Conservation (phyloP, 805 yeast genomes). For the Saccharomycopsis selenospora region DNA sequence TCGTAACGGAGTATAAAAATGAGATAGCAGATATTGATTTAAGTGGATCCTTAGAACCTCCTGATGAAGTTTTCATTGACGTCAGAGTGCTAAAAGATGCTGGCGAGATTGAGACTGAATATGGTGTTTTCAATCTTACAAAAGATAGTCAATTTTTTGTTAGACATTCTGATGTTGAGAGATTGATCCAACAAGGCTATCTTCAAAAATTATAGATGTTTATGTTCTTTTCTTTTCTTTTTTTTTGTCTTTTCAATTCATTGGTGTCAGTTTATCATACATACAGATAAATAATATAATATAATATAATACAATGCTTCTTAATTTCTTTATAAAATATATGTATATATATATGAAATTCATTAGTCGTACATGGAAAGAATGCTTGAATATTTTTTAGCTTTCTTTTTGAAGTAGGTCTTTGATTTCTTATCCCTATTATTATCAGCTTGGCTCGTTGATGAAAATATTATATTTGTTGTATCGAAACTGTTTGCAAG, state of each 20-base stretch:
- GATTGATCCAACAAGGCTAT: conserved; percentile 90
- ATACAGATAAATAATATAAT: no score
- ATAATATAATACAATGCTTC: no score
- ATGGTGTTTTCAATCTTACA: conserved; percentile 88
- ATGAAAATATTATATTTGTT: not conserved
- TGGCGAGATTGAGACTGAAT: conserved; percentile 95
- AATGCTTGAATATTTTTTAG: not conserved
- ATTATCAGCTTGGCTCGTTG: not conserved
- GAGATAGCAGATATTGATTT: conserved; percentile 76
- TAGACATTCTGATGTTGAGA: conserved; percentile 87
- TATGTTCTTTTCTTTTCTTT: no score
- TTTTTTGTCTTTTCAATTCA: no score
- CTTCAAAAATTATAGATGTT: conserved; percentile 66
- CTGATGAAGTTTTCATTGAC: conserved; percentile 84
- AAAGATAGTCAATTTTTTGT: conserved; percentile 94
- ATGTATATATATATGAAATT: no score
- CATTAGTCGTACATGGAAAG: not conserved
- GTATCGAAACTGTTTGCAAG: not conserved
- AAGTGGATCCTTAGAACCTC: conserved; percentile 86
- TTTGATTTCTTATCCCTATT: not conserved
- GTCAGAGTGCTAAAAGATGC: conserved; percentile 91
- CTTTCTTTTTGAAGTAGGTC: not conserved
- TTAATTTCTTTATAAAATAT: no score
- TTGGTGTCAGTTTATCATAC: no score
- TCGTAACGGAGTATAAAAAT: conserved; percentile 70